Evolutionary conservation across 1,284 basidiomycete genomes (phyloP).

Genomic region (Cryptococcus deneoformans): DNA sequence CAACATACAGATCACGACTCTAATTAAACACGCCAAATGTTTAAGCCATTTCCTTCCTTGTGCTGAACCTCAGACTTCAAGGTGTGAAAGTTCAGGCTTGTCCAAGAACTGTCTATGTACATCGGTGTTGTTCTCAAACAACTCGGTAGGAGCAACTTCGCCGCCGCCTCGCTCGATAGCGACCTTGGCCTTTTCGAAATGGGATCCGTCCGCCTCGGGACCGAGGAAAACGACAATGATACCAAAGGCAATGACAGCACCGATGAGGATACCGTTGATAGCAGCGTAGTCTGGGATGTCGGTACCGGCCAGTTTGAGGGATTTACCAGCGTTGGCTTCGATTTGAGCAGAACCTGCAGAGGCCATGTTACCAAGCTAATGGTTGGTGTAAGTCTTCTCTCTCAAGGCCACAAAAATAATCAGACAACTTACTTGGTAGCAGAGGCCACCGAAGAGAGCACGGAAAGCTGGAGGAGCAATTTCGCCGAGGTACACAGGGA

Average conservation of each 20-base stretch:
- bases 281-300: slow-evolving; percentile 69
- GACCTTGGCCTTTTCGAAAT: slow-evolving; percentile 77
- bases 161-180: slow-evolving; percentile 74
- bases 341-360: slow-evolving; percentile 86
- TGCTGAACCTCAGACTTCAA: not conserved
- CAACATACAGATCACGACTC: no score
- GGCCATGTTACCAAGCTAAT: slow-evolving; percentile 62
- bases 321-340: slow-evolving; percentile 66
- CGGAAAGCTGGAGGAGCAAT: slow-evolving; percentile 76
- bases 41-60: not conserved
- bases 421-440: slow-evolving; percentile 70
- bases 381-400: not conserved
- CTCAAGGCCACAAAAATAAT: not conserved
- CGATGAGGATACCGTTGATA: slow-evolving; percentile 84
- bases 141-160: slow-evolving; percentile 48
- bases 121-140: slow-evolving; percentile 11
- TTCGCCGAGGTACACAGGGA: slow-evolving; percentile 66
- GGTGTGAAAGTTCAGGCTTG: not conserved
- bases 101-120: not conserved
- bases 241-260: slow-evolving; percentile 50
- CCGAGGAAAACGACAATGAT: slow-evolving; percentile 52
- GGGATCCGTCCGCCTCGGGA: slow-evolving; percentile 62
- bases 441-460: slow-evolving; percentile 86
- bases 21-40: not conserved
- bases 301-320: slow-evolving; percentile 43